A percentile compares a stretch with the other conserved stretches of the same genome.
Evolutionary conservation across 768 basidiomycete species (phyloP).

Genomic region (Plicaturopsis crispa): DNA sequence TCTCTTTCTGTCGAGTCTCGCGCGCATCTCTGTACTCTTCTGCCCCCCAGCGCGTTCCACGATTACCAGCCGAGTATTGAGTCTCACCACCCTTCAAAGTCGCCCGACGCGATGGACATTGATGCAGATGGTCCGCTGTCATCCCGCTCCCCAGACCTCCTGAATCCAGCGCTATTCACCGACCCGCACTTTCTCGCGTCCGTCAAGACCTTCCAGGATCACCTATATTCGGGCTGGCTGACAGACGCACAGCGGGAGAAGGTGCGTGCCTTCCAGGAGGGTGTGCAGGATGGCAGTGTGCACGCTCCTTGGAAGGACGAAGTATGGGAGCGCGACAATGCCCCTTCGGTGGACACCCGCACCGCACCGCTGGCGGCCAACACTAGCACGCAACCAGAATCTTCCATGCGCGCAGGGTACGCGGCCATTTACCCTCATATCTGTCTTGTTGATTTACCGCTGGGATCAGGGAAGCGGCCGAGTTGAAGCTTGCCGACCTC

Average conservation of each 20-base stretch:
- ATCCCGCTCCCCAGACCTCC: slow-evolving; percentile 7
- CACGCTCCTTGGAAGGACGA: slow-evolving; percentile 62
- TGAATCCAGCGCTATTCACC: slow-evolving; percentile 36
- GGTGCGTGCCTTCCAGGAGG: slow-evolving; percentile 33
- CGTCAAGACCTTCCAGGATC: slow-evolving; percentile 52
- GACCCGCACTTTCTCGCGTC: slow-evolving; percentile 49
- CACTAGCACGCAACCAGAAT: slow-evolving; percentile 5
- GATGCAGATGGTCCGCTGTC: slow-evolving; percentile 6
- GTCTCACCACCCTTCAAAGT: slow-evolving; percentile 28
- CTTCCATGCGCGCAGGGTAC: slow-evolving; percentile 24
- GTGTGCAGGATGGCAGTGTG: slow-evolving; percentile 35
- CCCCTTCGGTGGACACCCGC: slow-evolving; percentile 8
- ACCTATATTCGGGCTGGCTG: slow-evolving; percentile 45
- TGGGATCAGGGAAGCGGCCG: slow-evolving; percentile 27
- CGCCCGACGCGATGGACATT: slow-evolving; percentile 12
- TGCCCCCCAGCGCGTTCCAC: slow-evolving; percentile 40
- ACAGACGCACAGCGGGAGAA: slow-evolving; percentile 33
- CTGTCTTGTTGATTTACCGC: not conserved
- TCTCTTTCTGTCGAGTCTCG: slow-evolving; percentile 36
- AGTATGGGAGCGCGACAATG: slow-evolving; percentile 43
- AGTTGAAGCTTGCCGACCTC: slow-evolving; percentile 37
- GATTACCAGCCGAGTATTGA: slow-evolving; percentile 24
- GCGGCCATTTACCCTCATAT: slow-evolving; percentile 4
- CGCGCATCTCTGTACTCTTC: slow-evolving; percentile 24
- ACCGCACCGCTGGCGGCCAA: not conserved